These are phyloP conservation scores for Chlamydomonas schloesseri DNA, from an alignment of 139 green algal genomes.

Conservation along the genomic window DNA sequence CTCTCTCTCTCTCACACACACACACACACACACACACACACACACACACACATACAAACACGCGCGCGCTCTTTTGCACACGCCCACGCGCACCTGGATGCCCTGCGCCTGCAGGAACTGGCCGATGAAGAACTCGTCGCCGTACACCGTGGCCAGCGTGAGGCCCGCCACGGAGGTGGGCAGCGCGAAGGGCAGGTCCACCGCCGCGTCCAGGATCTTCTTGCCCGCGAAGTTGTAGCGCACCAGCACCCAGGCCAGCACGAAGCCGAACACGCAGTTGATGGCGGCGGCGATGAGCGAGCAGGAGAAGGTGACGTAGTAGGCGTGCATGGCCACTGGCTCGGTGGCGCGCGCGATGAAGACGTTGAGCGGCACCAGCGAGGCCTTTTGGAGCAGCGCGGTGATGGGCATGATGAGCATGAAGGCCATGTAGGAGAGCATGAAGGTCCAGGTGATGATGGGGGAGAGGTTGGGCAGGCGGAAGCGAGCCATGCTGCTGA, in stretches of 20 bases:
- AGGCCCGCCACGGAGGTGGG: slow-evolving; percentile 79
- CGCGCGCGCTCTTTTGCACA: no score
- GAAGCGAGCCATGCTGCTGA: not conserved
- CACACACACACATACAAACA: no score
- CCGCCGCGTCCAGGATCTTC: slow-evolving; percentile 76
- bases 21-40: no score
- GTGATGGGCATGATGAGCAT: slow-evolving; percentile 73
- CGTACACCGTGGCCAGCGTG: slow-evolving; percentile 80
- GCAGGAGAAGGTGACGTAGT: slow-evolving; percentile 77
- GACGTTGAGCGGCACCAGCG: slow-evolving; percentile 45
- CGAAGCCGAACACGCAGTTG: slow-evolving; percentile 81
- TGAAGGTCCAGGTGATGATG: slow-evolving; percentile 61
- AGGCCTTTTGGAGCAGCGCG: slow-evolving; percentile 55
- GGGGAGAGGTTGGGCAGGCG: slow-evolving; percentile 34
- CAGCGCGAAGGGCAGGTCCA: slow-evolving; percentile 83
- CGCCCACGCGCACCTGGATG: slow-evolving; percentile 39
- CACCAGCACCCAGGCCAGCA: slow-evolving; percentile 81
- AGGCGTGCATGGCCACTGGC: slow-evolving; percentile 75
- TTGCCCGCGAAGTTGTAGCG: slow-evolving; percentile 76
- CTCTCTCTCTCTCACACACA: no score
- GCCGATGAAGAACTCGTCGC: slow-evolving; percentile 68
- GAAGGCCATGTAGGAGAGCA: slow-evolving; percentile 69
- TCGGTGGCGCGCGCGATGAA: slow-evolving; percentile 69
- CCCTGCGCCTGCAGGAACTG: slow-evolving; percentile 49
- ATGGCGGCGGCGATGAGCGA: slow-evolving; percentile 65